These are phyloP conservation scores for Ophiostoma quercus DNA, from an alignment of 2,329 filamentous ascomycete genomes.

Conservation along the genomic window DNA sequence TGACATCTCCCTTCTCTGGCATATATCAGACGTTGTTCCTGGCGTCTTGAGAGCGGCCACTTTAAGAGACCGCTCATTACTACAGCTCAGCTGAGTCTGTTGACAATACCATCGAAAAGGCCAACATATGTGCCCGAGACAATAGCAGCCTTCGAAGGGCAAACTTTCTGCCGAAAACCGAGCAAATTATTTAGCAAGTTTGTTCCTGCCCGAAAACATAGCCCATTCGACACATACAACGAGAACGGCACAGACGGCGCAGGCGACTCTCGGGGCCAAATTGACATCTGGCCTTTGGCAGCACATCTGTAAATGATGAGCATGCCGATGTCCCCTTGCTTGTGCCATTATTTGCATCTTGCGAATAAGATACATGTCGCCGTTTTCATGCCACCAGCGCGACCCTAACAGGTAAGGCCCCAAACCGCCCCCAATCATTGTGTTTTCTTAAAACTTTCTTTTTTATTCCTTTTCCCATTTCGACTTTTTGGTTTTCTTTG, in stretches of 20 bases:
- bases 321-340: neutral
- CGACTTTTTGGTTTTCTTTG: neutral
- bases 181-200: no score
- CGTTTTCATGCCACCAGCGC: neutral
- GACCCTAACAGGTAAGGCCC: neutral
- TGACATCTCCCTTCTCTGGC: neutral
- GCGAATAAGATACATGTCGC: neutral
- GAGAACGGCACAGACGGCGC: neutral
- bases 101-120: neutral
- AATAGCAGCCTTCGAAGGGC: no score
- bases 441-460: neutral
- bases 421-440: neutral
- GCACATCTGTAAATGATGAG: neutral
- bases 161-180: no score
- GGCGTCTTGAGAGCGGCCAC: neutral
- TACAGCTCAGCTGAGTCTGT: neutral
- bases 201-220: neutral
- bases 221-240: neutral
- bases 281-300: neutral
- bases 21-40: neutral
- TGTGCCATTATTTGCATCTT: neutral
- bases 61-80: neutral
- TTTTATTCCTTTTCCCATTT: neutral
- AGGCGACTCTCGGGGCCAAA: neutral
- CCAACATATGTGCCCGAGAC: no score